Percentiles rank a stretch among this genome's conserved stretches.
Conservation (phyloP, 345 rosid genomes). For the Corchorus olitorius region DNA sequence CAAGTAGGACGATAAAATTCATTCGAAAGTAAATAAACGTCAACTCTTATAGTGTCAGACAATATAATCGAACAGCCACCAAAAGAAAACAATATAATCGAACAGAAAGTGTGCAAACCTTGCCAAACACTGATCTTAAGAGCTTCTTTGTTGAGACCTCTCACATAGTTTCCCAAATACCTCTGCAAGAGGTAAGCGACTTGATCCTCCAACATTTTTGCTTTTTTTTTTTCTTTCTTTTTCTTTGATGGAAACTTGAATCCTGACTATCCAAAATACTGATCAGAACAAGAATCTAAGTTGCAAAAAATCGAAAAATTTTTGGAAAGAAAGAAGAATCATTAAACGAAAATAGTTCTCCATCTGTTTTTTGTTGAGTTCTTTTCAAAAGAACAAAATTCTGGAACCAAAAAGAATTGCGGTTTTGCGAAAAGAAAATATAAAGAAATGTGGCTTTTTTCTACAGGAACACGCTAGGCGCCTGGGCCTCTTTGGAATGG, state of each 20-base stretch:
- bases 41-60: not conserved
- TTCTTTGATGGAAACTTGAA: not conserved
- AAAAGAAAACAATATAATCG: not conserved
- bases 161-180: constrained; percentile 88
- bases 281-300: not conserved
- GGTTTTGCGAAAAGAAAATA: constrained; percentile 5
- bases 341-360: not conserved
- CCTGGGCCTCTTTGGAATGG: constrained; percentile 34
- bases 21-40: not conserved
- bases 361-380: not conserved
- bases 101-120: constrained; percentile 41
- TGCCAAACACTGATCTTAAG: constrained; percentile 97
- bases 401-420: constrained; percentile 21
- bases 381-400: not conserved
- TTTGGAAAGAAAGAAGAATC: not conserved
- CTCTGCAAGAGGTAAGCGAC: constrained; percentile 86
- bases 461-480: constrained; percentile 42
- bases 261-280: constrained; percentile 5
- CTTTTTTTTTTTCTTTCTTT: not conserved
- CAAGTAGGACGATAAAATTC: not conserved
- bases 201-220: constrained; percentile 97
- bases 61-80: not conserved
- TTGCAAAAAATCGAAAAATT: constrained; percentile 17
- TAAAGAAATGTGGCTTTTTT: constrained; percentile 24
- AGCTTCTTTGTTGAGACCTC: constrained; percentile 89